Evolutionary conservation across 2,329 filamentous ascomycete species (phyloP).

Genomic region (Neoascochyta sp.): DNA sequence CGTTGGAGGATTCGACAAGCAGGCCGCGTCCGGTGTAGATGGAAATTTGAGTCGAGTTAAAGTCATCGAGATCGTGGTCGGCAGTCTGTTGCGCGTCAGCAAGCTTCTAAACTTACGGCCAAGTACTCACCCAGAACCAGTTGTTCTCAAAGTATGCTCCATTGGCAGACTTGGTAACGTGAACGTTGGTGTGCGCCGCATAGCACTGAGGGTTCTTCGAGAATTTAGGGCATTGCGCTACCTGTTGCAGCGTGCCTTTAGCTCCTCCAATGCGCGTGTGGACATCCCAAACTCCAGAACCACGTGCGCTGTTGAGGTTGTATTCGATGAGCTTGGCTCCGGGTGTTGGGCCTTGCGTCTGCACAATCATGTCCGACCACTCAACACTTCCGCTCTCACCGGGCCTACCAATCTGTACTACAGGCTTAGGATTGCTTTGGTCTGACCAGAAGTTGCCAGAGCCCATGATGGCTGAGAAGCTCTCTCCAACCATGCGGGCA

Average conservation of each 20-base stretch:
- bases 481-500: constrained; percentile 78
- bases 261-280: constrained; percentile 82
- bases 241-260: constrained; percentile 74
- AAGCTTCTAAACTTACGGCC: neutral
- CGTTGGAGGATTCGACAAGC: constrained; percentile 58
- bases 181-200: constrained; percentile 59
- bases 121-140: constrained; percentile 67
- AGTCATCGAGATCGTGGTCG: constrained; percentile 84
- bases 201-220: constrained; percentile 61
- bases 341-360: constrained; percentile 64
- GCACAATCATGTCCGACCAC: constrained; percentile 69
- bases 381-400: constrained; percentile 67
- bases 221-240: constrained; percentile 71
- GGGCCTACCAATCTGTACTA: constrained; percentile 62
- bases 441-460: constrained; percentile 53
- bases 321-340: constrained; percentile 72
- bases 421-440: constrained; percentile 58
- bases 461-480: constrained; percentile 82
- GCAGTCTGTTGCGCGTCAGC: constrained; percentile 51
- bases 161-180: constrained; percentile 53
- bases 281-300: constrained; percentile 77
- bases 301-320: constrained; percentile 54
- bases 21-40: constrained; percentile 86
- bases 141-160: constrained; percentile 78
- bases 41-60: constrained; percentile 68